phyloP scores from a whole-genome alignment of 1,284 basidiomycete species.

The Cryptococcus sp. region DNA sequence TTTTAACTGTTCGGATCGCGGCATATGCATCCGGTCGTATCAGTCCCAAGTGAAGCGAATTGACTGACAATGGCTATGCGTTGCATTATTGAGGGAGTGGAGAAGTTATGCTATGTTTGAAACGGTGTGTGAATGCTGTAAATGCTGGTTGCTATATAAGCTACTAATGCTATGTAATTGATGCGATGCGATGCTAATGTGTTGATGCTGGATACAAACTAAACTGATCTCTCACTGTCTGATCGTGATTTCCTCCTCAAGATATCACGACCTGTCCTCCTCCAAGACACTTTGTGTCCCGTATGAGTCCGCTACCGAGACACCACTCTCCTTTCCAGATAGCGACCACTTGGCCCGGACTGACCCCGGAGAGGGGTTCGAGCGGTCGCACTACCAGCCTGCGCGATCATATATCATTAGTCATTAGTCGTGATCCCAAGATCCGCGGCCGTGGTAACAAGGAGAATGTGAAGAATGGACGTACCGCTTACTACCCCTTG shows the following conservation, averaged over 20 bases:
- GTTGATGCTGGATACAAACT: neutral
- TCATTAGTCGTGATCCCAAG: too few relatives aligned
- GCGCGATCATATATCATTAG: conserved; percentile 17
- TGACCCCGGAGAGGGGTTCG: conserved; percentile 66
- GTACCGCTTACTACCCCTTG: conserved; percentile 12
- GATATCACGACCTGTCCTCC: neutral
- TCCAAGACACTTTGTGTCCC: conserved; percentile 30
- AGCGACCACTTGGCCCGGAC: conserved; percentile 75
- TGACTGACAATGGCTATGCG: too few relatives aligned
- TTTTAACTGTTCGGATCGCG: too few relatives aligned
- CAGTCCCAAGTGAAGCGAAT: too few relatives aligned
- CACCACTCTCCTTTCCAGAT: conserved; percentile 76
- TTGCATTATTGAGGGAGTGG: too few relatives aligned
- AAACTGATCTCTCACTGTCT: neutral
- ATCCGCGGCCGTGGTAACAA: too few relatives aligned
- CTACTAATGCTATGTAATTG: neutral
- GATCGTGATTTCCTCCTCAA: neutral
- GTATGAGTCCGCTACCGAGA: conserved; percentile 77
- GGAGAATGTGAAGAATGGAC: conserved; percentile 24
- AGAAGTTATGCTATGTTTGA: too few relatives aligned
- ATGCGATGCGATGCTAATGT: neutral
- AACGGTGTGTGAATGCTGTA: too few relatives aligned
- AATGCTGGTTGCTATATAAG: too few relatives aligned
- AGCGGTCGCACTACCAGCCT: conserved; percentile 53
- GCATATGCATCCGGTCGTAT: too few relatives aligned